Evolutionary conservation across 2,329 filamentous ascomycete species (phyloP), one percentile per base, ranked within the genome.

Genomic region (Onygenales sp.): DNA sequence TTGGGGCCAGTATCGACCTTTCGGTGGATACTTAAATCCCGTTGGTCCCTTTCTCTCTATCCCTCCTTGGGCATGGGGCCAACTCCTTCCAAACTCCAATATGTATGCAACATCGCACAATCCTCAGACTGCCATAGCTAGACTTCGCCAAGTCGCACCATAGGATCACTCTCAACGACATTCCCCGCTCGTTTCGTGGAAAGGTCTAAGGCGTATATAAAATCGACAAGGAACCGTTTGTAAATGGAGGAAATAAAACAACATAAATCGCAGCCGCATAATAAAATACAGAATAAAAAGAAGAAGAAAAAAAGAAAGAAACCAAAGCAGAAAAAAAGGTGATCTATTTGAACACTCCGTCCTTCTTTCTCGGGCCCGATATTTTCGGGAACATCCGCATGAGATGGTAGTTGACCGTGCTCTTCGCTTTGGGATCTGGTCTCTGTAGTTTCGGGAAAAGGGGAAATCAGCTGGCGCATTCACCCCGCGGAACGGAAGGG

Each of bases 361-460:
- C 81, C 70, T 78, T 79, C 72, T 91, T 81, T 80, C 83, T 75
- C 60, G 83, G 79, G 64, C 85, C 79, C 73, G 85, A 80, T 76
- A 94, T 76, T 68, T 85, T 82, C 11, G 83, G 82, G 63, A 86
- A 87, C 75, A 87, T 81, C 64, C 93, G 82, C 60, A 81, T 80
- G 43, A 97, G 76, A 69, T 96, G 91, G 77, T 91, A 91, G 74
- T 97, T 97, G 81, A 97, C 90, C 59, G 81, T 83, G 69, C 84
- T 92, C 75, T 85, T 89, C 67, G 82, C 81, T 59, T 72, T 69
- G 53, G 73, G 70, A 58, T 70, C 70, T 47, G 78, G 70, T 77
- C 77, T 81, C 82, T 85, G 66, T 57, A 55, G 38, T 31, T 48
- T 54, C 27, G 46, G 50, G 57, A 46, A 48, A 45, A 36, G 42